phyloP scores from a whole-genome alignment of 352 stramenopile genomes.

The Phytophthora colocasiae region DNA sequence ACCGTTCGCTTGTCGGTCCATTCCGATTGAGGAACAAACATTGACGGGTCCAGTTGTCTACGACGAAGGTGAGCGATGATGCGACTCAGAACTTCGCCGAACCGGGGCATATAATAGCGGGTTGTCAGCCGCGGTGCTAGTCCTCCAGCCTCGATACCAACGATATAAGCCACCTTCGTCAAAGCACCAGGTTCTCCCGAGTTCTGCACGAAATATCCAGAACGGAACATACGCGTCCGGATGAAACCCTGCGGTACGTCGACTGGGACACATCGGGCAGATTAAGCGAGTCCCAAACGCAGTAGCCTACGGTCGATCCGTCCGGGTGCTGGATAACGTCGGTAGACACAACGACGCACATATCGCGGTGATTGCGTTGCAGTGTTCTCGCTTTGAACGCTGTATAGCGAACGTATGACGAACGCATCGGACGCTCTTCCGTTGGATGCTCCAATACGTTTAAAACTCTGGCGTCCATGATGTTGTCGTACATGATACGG shows the following conservation, averaged over 20 bases:
- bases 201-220: conserved; percentile 53
- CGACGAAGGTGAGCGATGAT: conserved; percentile 40
- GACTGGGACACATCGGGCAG: conserved; percentile 37
- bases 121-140: conserved; percentile 39
- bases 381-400: conserved; percentile 45
- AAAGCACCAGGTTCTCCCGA: conserved; percentile 28
- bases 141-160: conserved; percentile 51
- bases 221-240: conserved; percentile 50
- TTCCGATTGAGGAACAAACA: conserved; percentile 37
- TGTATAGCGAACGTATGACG: conserved; percentile 55
- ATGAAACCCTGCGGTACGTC: conserved; percentile 44
- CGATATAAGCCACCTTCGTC: conserved; percentile 49
- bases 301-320: conserved; percentile 56
- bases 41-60: conserved; percentile 38
- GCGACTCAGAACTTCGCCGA: conserved; percentile 45
- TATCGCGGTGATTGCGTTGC: conserved; percentile 46
- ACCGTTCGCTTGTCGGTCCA: conserved; percentile 45
- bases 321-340: conserved; percentile 43
- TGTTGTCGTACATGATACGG: conserved; percentile 53
- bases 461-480: conserved; percentile 46
- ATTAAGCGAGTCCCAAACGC: conserved; percentile 60
- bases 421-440: conserved; percentile 38
- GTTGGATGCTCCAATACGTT: conserved; percentile 47
- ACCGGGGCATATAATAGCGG: conserved; percentile 49
- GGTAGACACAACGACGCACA: conserved; percentile 54